These are phyloP conservation scores for Leishmania arabica DNA, from an alignment of 208 protist species.

Conservation along the genomic window DNA sequence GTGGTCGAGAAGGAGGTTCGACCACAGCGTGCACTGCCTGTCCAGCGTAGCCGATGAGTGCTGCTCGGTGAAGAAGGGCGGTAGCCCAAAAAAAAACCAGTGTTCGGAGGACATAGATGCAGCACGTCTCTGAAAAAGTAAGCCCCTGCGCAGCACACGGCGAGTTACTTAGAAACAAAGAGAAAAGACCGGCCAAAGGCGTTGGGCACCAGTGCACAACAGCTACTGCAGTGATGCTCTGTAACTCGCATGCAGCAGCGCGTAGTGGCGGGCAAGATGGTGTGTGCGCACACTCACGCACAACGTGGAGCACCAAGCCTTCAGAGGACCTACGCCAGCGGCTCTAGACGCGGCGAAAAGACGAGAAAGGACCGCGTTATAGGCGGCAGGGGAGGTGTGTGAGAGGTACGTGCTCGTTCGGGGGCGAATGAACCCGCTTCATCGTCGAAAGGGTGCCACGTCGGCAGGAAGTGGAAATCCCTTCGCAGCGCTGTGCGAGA, in stretches of 20 bases:
- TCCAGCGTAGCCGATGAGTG: slow-evolving; percentile 56
- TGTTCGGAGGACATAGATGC: slow-evolving; percentile 41
- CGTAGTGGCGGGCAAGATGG: not conserved
- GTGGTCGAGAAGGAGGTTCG: slow-evolving; percentile 75
- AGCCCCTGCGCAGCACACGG: not conserved
- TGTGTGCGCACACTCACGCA: not conserved
- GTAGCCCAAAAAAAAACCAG: slow-evolving; percentile 82
- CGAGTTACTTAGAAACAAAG: slow-evolving; percentile 13
- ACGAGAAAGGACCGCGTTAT: slow-evolving; percentile 14
- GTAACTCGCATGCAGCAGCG: not conserved
- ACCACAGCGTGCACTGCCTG: slow-evolving; percentile 68
- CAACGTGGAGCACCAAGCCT: not conserved
- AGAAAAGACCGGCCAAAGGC: slow-evolving; percentile 4
- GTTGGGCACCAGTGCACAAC: not conserved
- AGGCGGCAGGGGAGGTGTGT: not conserved
- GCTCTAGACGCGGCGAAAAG: slow-evolving; percentile 6
- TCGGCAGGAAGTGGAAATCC: not conserved
- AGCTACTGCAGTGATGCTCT: not conserved
- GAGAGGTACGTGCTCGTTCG: not conserved
- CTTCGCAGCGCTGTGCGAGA: not conserved
- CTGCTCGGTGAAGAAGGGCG: slow-evolving; percentile 88
- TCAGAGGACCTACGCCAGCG: not conserved
- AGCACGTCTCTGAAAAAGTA: not conserved
- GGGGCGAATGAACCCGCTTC: not conserved
- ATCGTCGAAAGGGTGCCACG: not conserved